phyloP scores from a whole-genome alignment of 495 filamentous ascomycete genomes.

The Chaetomium cochliodes region DNA sequence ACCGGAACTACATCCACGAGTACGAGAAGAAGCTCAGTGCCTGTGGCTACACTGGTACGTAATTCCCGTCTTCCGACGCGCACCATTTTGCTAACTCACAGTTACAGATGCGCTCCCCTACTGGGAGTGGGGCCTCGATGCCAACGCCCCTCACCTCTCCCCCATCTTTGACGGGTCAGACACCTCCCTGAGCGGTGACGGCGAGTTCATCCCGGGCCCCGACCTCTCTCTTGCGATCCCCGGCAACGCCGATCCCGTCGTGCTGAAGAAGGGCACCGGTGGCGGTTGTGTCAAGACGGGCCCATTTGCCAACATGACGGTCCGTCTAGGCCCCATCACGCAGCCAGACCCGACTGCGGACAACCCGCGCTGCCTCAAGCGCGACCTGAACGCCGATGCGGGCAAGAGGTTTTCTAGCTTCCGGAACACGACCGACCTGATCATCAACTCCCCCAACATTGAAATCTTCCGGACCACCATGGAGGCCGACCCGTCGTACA shows the following conservation, averaged over 20 bases:
- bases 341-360: slow-evolving; percentile 34
- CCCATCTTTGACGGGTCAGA: slow-evolving; percentile 61
- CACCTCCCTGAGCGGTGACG: slow-evolving; percentile 62
- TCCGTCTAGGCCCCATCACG: slow-evolving; percentile 55
- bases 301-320: slow-evolving; percentile 52
- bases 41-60: slow-evolving; percentile 62
- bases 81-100: background rate
- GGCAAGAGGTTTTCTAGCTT: slow-evolving; percentile 41
- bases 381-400: slow-evolving; percentile 57
- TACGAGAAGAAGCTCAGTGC: slow-evolving; percentile 67
- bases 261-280: slow-evolving; percentile 52
- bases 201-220: slow-evolving; percentile 40
- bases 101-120: slow-evolving; percentile 41
- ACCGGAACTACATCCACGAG: slow-evolving; percentile 62
- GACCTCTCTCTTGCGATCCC: slow-evolving; percentile 26
- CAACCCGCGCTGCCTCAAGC: slow-evolving; percentile 64
- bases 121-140: slow-evolving; percentile 63
- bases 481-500: slow-evolving; percentile 50
- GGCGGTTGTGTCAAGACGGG: slow-evolving; percentile 64
- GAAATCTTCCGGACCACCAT: slow-evolving; percentile 49
- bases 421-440: slow-evolving; percentile 44
- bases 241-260: slow-evolving; percentile 7
- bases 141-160: slow-evolving; percentile 50
- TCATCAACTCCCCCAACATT: slow-evolving; percentile 46
- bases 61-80: background rate